Evolutionary conservation across 2,329 filamentous ascomycete genomes (phyloP), one percentile per base, ranked within the genome.

Genomic region (Aspergillus fischeri): DNA sequence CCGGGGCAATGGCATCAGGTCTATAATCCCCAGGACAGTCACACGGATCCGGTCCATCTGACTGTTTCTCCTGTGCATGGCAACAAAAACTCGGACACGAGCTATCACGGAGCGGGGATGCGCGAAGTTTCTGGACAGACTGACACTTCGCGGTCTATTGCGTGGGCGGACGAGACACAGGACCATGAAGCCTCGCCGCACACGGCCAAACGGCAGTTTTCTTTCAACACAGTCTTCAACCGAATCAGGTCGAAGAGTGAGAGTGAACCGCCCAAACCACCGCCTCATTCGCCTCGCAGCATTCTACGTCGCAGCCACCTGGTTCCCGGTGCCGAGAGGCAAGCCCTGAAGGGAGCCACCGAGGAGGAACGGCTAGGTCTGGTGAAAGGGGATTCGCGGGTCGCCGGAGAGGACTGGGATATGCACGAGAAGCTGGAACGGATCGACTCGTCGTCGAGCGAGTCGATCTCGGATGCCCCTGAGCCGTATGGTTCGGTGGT

Each of bases 341-440:
- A 63, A 28, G 65, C 61, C 17, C 61, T 73, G 48, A 83, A 82
- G 63, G 79, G 79, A 48, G 84, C 84, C 1, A 92, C 89, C 0
- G 92, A 96, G 70, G 92, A 96, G 75, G 92, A 96, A 74, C 80
- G 85, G 20, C 74, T 93, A 6, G 92, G 91, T 0, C 82, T 96
- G 4, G 91, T 96, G n/a, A 88, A 88, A 64, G 88, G 89, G 27
- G 88, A 91, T 68, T 81, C 79, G 7, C 67, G 62, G 3, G 44
- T 2, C 11, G 10, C 44, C 1, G 44, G 17, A 1, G 67, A 71
- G 44, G 67, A 66, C 28, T 66, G 67, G 51, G 58, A 59, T 14
- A 42, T 63, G 14, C 61, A 70, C 24, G 72, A 73, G 52, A 72
- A 70, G 51, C 52, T 71, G 9, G 65, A 67, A 7, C 67, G 69